phyloP scores from a whole-genome alignment of 768 basidiomycete species.

The Clavulina sp. region DNA sequence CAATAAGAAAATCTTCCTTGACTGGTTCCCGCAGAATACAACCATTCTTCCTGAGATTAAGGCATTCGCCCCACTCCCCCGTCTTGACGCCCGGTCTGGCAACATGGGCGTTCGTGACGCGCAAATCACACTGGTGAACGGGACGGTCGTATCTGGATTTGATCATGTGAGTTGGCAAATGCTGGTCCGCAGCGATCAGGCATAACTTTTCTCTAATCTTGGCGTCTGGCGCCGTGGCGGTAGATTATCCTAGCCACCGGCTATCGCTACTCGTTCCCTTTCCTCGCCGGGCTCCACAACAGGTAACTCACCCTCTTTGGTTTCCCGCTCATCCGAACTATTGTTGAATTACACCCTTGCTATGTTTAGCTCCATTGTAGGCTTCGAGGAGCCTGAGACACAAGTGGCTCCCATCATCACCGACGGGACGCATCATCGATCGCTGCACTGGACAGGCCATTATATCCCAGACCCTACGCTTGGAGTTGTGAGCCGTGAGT shows the following conservation, averaged over 20 bases:
- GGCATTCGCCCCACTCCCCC: too few species aligned
- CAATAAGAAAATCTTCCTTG: not conserved
- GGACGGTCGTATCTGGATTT: not conserved
- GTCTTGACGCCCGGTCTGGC: too few species aligned
- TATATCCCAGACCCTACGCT: constrained; percentile 17
- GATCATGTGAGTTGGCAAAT: too few species aligned
- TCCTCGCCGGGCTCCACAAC: constrained; percentile 23
- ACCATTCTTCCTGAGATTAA: not conserved
- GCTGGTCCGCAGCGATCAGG: too few species aligned
- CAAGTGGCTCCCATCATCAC: constrained; percentile 9
- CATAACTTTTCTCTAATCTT: not conserved
- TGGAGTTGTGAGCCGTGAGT: constrained; percentile 7
- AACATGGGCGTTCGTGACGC: not conserved
- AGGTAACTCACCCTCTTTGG: not conserved
- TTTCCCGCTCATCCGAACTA: not conserved
- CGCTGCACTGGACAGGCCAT: constrained; percentile 14
- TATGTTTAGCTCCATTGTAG: not conserved
- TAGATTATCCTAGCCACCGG: constrained; percentile 58
- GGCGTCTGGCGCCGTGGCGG: not conserved
- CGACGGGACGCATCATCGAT: constrained; percentile 10
- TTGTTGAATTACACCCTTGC: not conserved
- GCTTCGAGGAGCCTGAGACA: not conserved
- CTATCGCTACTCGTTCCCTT: constrained; percentile 47
- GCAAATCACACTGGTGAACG: not conserved
- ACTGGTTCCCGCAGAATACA: not conserved